Percentiles rank a stretch among this genome's conserved stretches.
These are phyloP conservation scores for Trametes cinnabarina DNA, from an alignment of 768 basidiomycete genomes.

Conservation along the genomic window DNA sequence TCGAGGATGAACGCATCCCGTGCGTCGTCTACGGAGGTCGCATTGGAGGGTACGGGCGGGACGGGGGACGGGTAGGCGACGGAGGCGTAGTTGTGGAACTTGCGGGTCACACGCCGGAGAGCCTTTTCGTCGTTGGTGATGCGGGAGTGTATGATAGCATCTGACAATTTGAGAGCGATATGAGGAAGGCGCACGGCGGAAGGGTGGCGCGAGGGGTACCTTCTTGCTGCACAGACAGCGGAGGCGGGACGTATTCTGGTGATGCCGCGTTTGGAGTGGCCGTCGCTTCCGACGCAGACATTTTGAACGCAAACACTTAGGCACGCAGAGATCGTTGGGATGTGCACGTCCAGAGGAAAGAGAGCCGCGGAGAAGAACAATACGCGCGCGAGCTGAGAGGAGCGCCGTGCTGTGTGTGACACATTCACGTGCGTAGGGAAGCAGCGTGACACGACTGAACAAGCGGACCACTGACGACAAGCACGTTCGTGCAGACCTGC, in stretches of 20 bases:
- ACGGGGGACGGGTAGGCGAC: slow-evolving; percentile 48
- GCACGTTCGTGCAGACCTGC: slow-evolving; percentile 31
- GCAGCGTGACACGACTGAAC: slow-evolving; percentile 1
- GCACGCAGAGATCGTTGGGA: no score
- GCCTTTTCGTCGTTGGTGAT: slow-evolving; percentile 83
- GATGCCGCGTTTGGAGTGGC: background rate
- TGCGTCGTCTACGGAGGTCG: slow-evolving; percentile 58
- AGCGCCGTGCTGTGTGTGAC: slow-evolving; percentile 7
- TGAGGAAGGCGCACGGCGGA: background rate
- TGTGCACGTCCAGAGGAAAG: background rate
- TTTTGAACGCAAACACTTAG: background rate
- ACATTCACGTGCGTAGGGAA: slow-evolving; percentile 1
- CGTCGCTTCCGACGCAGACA: background rate
- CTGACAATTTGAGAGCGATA: slow-evolving; percentile 35
- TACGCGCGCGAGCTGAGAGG: background rate
- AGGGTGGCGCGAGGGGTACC: slow-evolving; percentile 20
- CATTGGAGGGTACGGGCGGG: slow-evolving; percentile 26
- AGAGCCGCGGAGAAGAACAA: background rate
- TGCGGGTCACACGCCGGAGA: slow-evolving; percentile 74
- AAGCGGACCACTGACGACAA: slow-evolving; percentile 23
- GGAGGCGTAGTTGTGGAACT: slow-evolving; percentile 71
- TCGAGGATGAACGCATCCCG: slow-evolving; percentile 79
- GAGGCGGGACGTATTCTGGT: slow-evolving; percentile 18
- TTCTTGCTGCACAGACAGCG: slow-evolving; percentile 30
- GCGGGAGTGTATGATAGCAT: slow-evolving; percentile 75